phyloP scores from a whole-genome alignment of 108 stramenopile species.

The Fistulifera solaris region DNA sequence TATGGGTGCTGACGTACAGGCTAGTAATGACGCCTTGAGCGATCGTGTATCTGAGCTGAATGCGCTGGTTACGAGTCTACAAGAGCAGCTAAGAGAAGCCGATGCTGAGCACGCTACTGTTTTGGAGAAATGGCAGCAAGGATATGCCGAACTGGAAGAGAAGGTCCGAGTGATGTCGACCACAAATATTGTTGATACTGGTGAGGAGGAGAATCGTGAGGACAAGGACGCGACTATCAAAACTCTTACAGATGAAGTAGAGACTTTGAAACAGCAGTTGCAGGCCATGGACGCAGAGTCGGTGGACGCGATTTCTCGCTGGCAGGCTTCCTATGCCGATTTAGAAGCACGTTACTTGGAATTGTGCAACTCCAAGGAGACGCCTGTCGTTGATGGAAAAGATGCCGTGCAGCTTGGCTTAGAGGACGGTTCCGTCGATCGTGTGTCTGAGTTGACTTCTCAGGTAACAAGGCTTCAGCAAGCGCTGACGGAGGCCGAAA shows the following conservation, averaged over 20 bases:
- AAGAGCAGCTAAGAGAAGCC: constrained; percentile 36
- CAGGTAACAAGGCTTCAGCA: background rate
- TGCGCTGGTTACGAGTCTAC: constrained; percentile 19
- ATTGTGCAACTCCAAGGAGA: background rate
- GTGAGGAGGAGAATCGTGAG: background rate
- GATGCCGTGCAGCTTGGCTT: background rate
- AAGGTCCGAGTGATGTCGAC: background rate
- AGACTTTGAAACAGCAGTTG: constrained; percentile 20
- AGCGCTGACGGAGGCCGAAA: background rate
- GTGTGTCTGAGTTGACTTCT: background rate
- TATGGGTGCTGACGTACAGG: background rate
- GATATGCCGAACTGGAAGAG: constrained; percentile 23
- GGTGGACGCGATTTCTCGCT: constrained; percentile 4
- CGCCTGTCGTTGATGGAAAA: no score
- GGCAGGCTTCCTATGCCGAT: constrained; percentile 5
- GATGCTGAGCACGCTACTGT: constrained; percentile 39
- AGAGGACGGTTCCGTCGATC: no score
- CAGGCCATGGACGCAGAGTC: constrained; percentile 1
- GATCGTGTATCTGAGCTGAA: constrained; percentile 24
- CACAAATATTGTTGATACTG: background rate
- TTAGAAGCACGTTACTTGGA: background rate
- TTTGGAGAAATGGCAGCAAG: constrained; percentile 41
- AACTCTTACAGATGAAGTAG: constrained; percentile 7
- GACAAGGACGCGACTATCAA: background rate
- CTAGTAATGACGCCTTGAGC: background rate